Evolutionary conservation across 2,329 filamentous ascomycete genomes (phyloP), one percentile per base, ranked within the genome.

Genomic region (Beauveria caledonica): DNA sequence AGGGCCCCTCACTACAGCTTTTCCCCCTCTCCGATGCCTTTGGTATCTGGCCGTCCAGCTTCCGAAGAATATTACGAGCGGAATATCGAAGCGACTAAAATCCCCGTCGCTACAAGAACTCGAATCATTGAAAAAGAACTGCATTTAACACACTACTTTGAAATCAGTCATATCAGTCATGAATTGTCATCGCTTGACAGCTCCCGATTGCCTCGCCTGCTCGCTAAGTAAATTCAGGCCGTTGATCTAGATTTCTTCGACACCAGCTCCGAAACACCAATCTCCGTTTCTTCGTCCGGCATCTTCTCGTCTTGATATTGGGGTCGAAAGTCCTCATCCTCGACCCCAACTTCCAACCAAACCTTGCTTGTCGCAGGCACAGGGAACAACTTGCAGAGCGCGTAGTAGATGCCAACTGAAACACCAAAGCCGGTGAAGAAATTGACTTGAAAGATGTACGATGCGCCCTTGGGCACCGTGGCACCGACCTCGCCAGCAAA

Each of bases 371-470:
- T 86, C 1, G 88, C 91, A 0, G 89, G 87, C 0, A 96, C 74
- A 0, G 91, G 91, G 63, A 75, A 89, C 27, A 92, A 39, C 61
- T 76, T 82, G 71, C 87, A 92, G 1, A 96, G 77, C 0, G 71
- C 59, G 76, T 83, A 95, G 74, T 97, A 97, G 8, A 86, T 74
- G 0, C 64, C 69, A 0, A 77, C 77, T 0, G 90, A 83, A 11
- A 95, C 82, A 51, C 90, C 78, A 70, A 96, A 92, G 0, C 92
- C 92, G 48, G 83, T 82, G 71, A 97, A 95, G 77, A 92, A 97
- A 73, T 96, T 96, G 67, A 97, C 69, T 65, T 92, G 89, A 78
- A 96, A 97, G 62, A 97, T 85, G 69, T 95, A 95, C 1, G 82
- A 85, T 2, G 93, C 92, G 1, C 88, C 92, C 6, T 83, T 77